Evolutionary conservation across 208 protist genomes (phyloP).

Genomic region (Trypanosoma boissoni): DNA sequence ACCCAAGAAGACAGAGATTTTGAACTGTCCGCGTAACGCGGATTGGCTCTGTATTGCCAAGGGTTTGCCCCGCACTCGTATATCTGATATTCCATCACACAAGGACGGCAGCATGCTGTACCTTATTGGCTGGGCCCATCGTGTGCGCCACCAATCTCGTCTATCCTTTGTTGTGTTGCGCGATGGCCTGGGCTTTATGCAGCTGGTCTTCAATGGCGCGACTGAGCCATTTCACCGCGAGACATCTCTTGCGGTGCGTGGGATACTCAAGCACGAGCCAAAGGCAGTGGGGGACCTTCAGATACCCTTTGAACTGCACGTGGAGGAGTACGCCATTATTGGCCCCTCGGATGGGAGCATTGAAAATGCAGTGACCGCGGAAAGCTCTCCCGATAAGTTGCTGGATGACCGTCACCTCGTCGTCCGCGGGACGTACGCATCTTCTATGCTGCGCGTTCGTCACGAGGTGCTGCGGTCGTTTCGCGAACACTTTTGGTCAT

Average conservation of each 20-base stretch:
- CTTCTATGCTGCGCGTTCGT: slow-evolving; percentile 90
- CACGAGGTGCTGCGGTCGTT: slow-evolving; percentile 90
- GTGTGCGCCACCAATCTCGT: slow-evolving; percentile 91
- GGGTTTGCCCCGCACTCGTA: slow-evolving; percentile 34
- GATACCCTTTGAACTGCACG: slow-evolving; percentile 83
- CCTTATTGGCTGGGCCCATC: slow-evolving; percentile 95
- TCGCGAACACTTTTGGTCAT: slow-evolving; percentile 94
- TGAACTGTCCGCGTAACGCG: slow-evolving; percentile 45
- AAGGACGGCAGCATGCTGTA: slow-evolving; percentile 67
- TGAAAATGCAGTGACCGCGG: slow-evolving; percentile 88
- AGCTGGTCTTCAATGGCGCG: slow-evolving; percentile 92
- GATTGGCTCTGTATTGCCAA: slow-evolving; percentile 49
- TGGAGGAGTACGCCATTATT: slow-evolving; percentile 86
- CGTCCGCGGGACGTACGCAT: slow-evolving; percentile 87
- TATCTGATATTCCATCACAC: slow-evolving; percentile 48
- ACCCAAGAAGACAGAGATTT: slow-evolving; percentile 1
- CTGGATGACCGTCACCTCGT: slow-evolving; percentile 96
- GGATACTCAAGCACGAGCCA: slow-evolving; percentile 61
- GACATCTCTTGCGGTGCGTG: slow-evolving; percentile 81
- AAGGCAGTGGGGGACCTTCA: slow-evolving; percentile 82
- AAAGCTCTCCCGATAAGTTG: slow-evolving; percentile 91
- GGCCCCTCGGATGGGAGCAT: slow-evolving; percentile 78
- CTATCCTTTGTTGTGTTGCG: slow-evolving; percentile 96
- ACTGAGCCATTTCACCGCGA: slow-evolving; percentile 83
- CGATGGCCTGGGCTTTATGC: slow-evolving; percentile 95